Evolutionary conservation across 176 grass and related monocot species (phyloP).

Genomic region (Aechmea fasciata): DNA sequence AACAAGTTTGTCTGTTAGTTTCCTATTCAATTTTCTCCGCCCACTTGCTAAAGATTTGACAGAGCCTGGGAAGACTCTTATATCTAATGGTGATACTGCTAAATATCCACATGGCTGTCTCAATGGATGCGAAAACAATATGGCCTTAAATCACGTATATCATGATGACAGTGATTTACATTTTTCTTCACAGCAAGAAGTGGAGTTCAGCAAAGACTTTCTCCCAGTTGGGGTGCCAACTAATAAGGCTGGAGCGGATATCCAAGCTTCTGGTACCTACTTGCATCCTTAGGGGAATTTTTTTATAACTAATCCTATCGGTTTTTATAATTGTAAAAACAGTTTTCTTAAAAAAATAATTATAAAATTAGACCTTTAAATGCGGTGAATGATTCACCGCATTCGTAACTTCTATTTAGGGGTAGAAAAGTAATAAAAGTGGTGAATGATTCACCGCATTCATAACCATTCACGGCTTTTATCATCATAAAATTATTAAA

Average conservation of each 20-base stretch:
- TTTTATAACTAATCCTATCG: too few species aligned
- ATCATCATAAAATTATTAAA: too few species aligned
- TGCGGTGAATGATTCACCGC: too few species aligned
- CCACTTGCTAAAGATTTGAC: conserved; percentile 9
- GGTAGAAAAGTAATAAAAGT: too few species aligned
- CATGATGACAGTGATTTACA: not conserved
- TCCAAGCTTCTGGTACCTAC: conserved; percentile 37
- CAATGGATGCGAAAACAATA: not conserved
- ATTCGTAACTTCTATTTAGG: too few species aligned
- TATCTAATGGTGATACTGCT: not conserved
- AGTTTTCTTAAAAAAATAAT: too few species aligned
- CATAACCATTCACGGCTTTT: too few species aligned
- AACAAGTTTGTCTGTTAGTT: conserved; percentile 25
- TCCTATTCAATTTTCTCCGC: conserved; percentile 28
- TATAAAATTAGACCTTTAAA: too few species aligned
- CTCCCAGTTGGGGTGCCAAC: conserved; percentile 28
- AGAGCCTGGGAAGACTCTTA: conserved; percentile 5
- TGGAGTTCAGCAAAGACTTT: conserved; percentile 15
- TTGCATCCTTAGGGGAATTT: not conserved
- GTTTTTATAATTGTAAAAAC: too few species aligned
- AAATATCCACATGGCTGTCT: not conserved
- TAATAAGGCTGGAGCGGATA: conserved; percentile 25
- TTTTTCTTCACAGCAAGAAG: conserved; percentile 23
- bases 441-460: too few species aligned
- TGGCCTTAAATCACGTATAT: not conserved